A percentile compares a stretch with the other conserved stretches of the same genome.
Conservation (phyloP, 352 stramenopile genomes). For the Globisporangium sylvaticum region DNA sequence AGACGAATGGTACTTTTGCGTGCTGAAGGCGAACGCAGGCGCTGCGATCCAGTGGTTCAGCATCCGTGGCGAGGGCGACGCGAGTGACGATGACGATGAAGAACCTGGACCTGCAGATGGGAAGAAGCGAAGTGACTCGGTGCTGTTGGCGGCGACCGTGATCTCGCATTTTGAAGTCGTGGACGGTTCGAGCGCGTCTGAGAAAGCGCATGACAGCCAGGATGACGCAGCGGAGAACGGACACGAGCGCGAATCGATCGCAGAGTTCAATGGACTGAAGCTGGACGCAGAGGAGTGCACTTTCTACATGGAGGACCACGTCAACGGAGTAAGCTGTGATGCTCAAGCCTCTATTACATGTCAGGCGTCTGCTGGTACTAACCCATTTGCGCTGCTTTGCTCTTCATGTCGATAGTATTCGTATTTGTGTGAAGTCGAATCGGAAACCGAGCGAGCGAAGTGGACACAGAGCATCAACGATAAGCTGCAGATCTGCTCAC, state of each 20-base stretch:
- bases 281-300: constrained; percentile 31
- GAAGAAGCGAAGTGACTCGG: constrained; percentile 13
- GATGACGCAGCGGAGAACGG: constrained; percentile 7
- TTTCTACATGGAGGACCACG: constrained; percentile 48
- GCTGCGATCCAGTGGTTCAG: constrained; percentile 39
- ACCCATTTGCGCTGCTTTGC: neutral
- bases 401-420: constrained; percentile 8
- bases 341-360: neutral
- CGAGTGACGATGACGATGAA: constrained; percentile 22
- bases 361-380: neutral
- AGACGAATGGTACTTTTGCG: constrained; percentile 51
- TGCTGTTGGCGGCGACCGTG: constrained; percentile 27
- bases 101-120: neutral
- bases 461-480: constrained; percentile 9
- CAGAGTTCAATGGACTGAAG: constrained; percentile 20
- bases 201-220: constrained; percentile 6
- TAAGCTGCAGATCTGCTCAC: neutral
- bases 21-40: constrained; percentile 11
- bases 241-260: constrained; percentile 2
- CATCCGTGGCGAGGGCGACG: constrained; percentile 27
- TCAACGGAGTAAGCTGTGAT: constrained; percentile 13
- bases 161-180: constrained; percentile 44
- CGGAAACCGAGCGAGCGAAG: constrained; percentile 8
- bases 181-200: constrained; percentile 23
- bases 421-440: constrained; percentile 21